Evolutionary conservation across 768 basidiomycete genomes (phyloP), one percentile per base, ranked within the genome.

Genomic region (Mycena maculata): DNA sequence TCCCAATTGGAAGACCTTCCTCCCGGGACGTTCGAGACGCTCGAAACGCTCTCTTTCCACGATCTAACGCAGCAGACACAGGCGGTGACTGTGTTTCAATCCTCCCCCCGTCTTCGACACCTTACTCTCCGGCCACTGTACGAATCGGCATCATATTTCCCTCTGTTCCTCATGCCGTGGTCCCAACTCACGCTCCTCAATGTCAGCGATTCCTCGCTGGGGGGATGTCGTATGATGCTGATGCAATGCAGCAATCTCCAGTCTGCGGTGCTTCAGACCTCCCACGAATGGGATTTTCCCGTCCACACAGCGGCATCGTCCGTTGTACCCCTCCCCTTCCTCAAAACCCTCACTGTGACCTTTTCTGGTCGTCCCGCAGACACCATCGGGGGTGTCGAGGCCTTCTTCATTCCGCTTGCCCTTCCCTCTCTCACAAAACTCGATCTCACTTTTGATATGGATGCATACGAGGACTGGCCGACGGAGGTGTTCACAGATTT

Each of bases 221-320:
- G 23, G 10, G 50, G 23, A 0, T 65, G 56, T 30, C 48, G 57
- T 10, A 12, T 22, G 12, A 41, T 38, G 20, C 39, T 65, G 18
- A n/a, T 65, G 11, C 63, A 58, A 53, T 58, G 63, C 49, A 42
- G 18, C 31, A 58, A 30, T 36, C 42, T 65, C 31, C 12, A 59
- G 11, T 58, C 30, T 6, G 63, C 63, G 4, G 20, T 15, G 36
- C 22, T 65, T 7, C 1, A 3, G n/a, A 65, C 57, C 15, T 59
- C 57, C 23, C 41, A 36, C 20, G 5, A 44, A 0, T 65, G 63
- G 56, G 49, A 53, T 18, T 28, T 30, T 8, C 4, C 39, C 3
- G 10, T 33, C 4, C 41, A 11, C 11, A 33, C 55, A 7, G 18
- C 22, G 10, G 1, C 33, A 2, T 44, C 56, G 4, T 55, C 55